These are phyloP conservation scores for Calocybe gambosa DNA, from an alignment of 1,284 basidiomycete species.

Conservation along the genomic window DNA sequence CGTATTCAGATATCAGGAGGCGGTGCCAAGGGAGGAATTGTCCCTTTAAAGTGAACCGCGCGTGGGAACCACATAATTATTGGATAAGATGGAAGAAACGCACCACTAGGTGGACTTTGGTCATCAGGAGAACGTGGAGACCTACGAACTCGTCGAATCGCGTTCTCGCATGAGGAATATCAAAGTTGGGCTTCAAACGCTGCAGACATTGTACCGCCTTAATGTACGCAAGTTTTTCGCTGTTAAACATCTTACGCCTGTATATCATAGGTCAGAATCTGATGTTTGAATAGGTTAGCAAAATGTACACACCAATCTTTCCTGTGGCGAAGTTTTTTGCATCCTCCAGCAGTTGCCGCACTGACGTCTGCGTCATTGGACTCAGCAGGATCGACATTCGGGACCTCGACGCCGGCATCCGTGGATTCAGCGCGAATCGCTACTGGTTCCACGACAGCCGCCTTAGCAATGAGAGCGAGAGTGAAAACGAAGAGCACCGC, in stretches of 20 bases:
- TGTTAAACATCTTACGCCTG: not conserved
- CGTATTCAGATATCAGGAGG: constrained; percentile 25
- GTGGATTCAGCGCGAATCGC: not conserved
- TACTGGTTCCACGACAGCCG: not conserved
- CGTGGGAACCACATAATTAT: not conserved
- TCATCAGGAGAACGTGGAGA: not conserved
- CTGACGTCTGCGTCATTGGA: not conserved
- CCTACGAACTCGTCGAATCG: not conserved
- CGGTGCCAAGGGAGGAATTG: constrained; percentile 38
- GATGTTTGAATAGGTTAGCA: not conserved
- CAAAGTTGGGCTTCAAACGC: not conserved
- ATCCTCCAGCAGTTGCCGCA: not conserved
- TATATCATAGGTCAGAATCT: not conserved
- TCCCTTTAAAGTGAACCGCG: constrained; percentile 27
- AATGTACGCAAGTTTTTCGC: not conserved
- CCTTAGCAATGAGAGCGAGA: not conserved
- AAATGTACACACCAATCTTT: not conserved
- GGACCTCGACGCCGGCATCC: not conserved
- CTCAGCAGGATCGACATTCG: not conserved
- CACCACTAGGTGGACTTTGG: not conserved
- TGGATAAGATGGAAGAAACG: not conserved
- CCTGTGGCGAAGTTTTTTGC: not conserved
- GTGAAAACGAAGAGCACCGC: not conserved
- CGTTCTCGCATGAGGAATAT: not conserved
- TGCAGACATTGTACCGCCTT: not conserved